Base-by-base conservation (phyloP, 2,329 filamentous ascomycete genomes). In the Nigrospora oryzae region DNA sequence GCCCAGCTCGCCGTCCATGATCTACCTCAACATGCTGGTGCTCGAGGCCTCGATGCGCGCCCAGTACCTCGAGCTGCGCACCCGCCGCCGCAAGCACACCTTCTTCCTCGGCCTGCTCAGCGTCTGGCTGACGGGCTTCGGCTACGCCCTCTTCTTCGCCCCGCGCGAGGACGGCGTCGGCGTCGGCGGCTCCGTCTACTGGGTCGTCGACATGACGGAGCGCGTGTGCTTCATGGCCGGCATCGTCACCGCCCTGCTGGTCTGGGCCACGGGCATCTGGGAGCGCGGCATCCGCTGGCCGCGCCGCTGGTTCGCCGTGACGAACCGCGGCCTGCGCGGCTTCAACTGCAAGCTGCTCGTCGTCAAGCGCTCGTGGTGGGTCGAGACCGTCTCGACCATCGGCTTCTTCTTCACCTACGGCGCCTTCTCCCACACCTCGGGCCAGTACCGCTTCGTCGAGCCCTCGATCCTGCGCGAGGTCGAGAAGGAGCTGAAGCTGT, bases 271-370 rank as follows among this genome's bases (percentile, higher is more conserved):
- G 0, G 93, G 93, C 28, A 90, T 96, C 63, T 98, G 91, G 86
- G 91, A 97, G 59, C 81, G 91, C 45, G 93, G 93, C 31, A 84
- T 98, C 45, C 80, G 90, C 50, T 97, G 93, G 90, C 93, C 93
- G 41, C 75, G 91, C 45, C 81, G 89, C 53, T 97, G 93, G 87
- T 83, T 97, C 54, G 81, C 77, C 53, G 83, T 90, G 49, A 86
- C 90, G 35, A 98, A 98, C 63, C 77, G 93, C 44, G 93, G 93
- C 12, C 71, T 98, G 51, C 78, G 93, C 49, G 85, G 79, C 45
- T 95, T 97, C 77, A 98, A 98, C 66, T 88, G 89, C 67, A 97
- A 98, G 69, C 83, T 98, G 40, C 89, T 98, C 44, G 77, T 97
- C 46, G 85, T 94, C 45, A 82, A 86, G 56, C 81, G 88, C 12